Evolutionary conservation across 139 green algal genomes (phyloP), one percentile per base, ranked within the genome.

Genomic region (Auxenochlorella pyrenoidosa): DNA sequence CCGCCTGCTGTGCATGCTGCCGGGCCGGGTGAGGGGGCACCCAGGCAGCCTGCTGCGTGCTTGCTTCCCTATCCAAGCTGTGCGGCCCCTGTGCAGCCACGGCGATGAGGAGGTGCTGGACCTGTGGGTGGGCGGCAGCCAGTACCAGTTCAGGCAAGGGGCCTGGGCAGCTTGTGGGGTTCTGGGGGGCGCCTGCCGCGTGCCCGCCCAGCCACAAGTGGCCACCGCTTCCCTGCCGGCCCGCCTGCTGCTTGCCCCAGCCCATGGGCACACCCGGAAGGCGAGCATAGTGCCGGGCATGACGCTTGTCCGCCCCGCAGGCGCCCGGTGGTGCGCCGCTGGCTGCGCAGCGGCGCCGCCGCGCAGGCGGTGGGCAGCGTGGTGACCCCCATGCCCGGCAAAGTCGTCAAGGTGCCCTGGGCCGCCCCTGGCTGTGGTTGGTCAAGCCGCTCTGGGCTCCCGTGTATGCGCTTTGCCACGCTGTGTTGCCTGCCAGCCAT

Each of bases 361-460:
- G 80, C 83, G 0, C 36, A 85, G 41, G 43, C 73, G 5, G 58
- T 73, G 5, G 94, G 94, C 36, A 77, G 81, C 0, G 86, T 97
- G 3, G 51, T 84, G 0, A 87, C 94, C 3, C 95, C 95, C 65
- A 97, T 97, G 95, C 95, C 95, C 3, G 95, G 95, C 38, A 89
- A 85, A 0, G 83, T 97, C 41, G 89, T 95, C 73, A 93, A 94
- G 80, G 90, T 70, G 51, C 6, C 26, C 13, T 0, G 43, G 75
- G 41, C 15, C 28, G 4, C 24, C 2, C 24, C 63, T 71, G 63
- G n/a, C n/a, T n/a, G n/a, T n/a, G n/a, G n/a, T n/a, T n/a, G n/a
- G n/a, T n/a, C n/a, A n/a, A n/a, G n/a, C n/a, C n/a, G n/a, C n/a
- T n/a, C n/a, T n/a, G n/a, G n/a, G n/a, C n/a, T n/a, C n/a, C 30